These are phyloP conservation scores for Phlebiopsis flavidoalba DNA, from an alignment of 768 basidiomycete genomes.

Conservation along the genomic window DNA sequence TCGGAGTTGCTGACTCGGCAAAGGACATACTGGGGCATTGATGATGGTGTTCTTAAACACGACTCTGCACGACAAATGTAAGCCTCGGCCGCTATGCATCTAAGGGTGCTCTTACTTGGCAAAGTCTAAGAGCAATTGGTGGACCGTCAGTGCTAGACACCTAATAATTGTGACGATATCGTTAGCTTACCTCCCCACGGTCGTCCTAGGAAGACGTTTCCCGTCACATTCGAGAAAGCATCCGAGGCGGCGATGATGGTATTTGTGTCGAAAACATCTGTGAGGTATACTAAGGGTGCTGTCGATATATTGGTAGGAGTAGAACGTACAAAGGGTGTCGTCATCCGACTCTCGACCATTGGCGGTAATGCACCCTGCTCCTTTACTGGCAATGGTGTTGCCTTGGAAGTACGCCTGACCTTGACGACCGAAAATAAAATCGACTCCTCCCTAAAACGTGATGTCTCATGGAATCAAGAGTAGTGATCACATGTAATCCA, in stretches of 20 bases:
- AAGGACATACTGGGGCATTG: not conserved
- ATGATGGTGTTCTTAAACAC: constrained; percentile 1
- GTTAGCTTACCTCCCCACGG: not conserved
- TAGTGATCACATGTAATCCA: not conserved
- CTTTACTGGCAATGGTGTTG: not conserved
- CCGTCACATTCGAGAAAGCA: not conserved
- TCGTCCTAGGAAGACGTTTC: not conserved
- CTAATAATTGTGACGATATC: not conserved
- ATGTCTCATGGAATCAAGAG: not conserved
- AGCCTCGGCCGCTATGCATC: not conserved
- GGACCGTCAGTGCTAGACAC: not conserved
- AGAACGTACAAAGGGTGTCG: not conserved
- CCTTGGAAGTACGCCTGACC: not conserved
- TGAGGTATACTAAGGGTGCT: not conserved
- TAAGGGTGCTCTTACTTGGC: not conserved
- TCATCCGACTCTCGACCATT: not conserved
- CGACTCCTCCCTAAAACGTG: not conserved
- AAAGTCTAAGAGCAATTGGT: not conserved
- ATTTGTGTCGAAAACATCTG: constrained; percentile 3
- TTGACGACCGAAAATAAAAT: not conserved
- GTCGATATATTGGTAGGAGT: not conserved
- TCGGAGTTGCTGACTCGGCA: not conserved
- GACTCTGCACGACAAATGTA: not conserved
- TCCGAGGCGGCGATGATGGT: not conserved
- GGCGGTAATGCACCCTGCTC: not conserved